Conservation (phyloP, 2,329 filamentous ascomycete genomes). For the Fusarium sp. region DNA sequence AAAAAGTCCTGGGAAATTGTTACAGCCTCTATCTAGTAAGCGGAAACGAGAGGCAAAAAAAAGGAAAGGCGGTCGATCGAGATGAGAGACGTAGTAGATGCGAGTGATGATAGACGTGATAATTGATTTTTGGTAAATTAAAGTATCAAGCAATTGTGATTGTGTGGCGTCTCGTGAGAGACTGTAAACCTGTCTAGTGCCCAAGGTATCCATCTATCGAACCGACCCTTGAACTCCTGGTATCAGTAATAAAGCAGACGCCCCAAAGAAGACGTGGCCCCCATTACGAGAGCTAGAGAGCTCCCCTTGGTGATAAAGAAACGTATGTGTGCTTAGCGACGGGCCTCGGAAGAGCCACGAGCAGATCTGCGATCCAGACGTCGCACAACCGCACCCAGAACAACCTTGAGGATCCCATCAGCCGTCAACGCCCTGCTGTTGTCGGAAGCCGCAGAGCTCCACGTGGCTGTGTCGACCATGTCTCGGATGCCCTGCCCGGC, state of each 20-base stretch:
- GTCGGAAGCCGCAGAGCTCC: constrained; percentile 60
- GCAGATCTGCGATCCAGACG: constrained; percentile 48
- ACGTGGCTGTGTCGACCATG: constrained; percentile 92
- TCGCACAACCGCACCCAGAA: constrained; percentile 77
- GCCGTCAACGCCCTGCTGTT: constrained; percentile 62
- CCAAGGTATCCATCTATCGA: background rate
- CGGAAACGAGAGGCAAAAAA: background rate
- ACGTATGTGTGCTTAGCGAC: constrained; percentile 1
- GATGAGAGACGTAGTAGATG: constrained; percentile 18
- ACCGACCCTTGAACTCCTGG: constrained; percentile 14
- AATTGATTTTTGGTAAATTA: constrained; percentile 13
- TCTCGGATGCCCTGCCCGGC: constrained; percentile 71
- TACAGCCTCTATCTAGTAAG: background rate
- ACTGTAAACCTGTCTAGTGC: background rate
- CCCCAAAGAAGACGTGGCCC: background rate
- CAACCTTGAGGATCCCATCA: constrained; percentile 80
- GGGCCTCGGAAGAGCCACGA: constrained; percentile 21
- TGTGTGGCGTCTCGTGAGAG: constrained; percentile 11
- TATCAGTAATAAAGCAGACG: constrained; percentile 21
- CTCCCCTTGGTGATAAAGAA: background rate
- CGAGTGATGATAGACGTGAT: constrained; percentile 12
- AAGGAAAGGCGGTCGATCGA: constrained; percentile 6
- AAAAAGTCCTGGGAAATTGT: constrained; percentile 22
- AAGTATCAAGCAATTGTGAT: constrained; percentile 4
- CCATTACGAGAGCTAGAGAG: background rate